Conservation (phyloP, 495 filamentous ascomycete genomes). For the Ascodesmis nigricans region DNA sequence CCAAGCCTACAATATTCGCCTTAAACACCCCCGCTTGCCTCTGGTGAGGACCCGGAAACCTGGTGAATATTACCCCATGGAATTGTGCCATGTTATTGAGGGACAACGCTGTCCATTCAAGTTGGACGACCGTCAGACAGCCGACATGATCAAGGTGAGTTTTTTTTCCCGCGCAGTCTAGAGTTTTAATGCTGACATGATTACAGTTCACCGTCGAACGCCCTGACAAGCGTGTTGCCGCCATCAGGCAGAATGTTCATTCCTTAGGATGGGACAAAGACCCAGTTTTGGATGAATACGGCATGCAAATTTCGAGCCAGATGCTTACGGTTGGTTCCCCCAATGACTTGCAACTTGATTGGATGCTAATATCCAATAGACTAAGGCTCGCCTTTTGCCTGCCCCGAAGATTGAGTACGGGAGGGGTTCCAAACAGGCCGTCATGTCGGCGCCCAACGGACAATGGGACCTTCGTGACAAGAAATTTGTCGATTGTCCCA, state of each 20-base stretch:
- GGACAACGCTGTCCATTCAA: conserved; percentile 67
- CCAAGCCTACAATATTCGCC: conserved; percentile 35
- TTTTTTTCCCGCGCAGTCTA: no score
- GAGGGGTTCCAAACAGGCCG: conserved; percentile 16
- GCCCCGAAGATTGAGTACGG: conserved; percentile 48
- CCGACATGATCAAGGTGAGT: conserved; percentile 76
- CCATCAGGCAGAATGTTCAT: conserved; percentile 41
- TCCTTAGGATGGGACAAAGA: conserved; percentile 46
- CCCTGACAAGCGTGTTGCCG: conserved; percentile 36
- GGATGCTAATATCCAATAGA: conserved; percentile 16
- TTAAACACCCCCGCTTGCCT: conserved; percentile 37
- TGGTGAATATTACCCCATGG: conserved; percentile 52
- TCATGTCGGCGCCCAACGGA: conserved; percentile 26
- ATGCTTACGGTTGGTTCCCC: conserved; percentile 31
- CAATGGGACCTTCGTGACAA: conserved; percentile 72
- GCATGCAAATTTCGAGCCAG: conserved; percentile 37
- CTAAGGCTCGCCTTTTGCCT: conserved; percentile 47
- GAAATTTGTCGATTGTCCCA: conserved; percentile 40
- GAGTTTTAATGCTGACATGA: neutral
- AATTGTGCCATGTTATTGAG: conserved; percentile 36
- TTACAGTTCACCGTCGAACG: conserved; percentile 38
- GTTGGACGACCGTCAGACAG: conserved; percentile 42
- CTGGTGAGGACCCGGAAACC: conserved; percentile 47
- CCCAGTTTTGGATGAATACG: conserved; percentile 41
- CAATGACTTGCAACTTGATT: conserved; percentile 1